Evolutionary conservation across 306 rosid genomes (phyloP), one percentile per base, ranked within the genome.

Genomic region (Vicia sativa): DNA sequence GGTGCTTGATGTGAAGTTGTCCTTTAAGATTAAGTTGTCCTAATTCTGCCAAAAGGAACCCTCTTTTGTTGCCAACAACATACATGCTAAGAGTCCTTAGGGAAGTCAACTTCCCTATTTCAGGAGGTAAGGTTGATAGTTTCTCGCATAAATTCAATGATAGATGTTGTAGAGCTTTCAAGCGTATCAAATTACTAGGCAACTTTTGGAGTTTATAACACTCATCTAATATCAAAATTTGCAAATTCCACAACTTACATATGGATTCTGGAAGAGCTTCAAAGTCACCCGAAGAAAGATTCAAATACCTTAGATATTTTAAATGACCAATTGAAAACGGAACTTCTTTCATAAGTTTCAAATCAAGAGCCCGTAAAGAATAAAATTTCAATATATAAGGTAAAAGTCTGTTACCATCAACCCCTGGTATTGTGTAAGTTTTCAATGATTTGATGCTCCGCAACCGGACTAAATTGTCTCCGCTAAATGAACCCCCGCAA

Each of bases 21-120:
- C 74, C 82, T 72, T 67, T 62, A 12, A 78, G 71, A 0, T 60
- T 72, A 15, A 72, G 37, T 0, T 5, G 7, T 29, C 74, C 60
- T 6, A 78, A 29, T 60, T 79, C 76, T 69, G 11, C 26, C 52
- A 73, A 56, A 7, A 6, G 25, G 38, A 52, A 74, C 45, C 83
- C 83, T 21, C 2, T 54, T 28, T 26, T 3, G 2, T 34, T 13
- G 3, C 83, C 70, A 38, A 79, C 73, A 19, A 69, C 0, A 4
- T 53, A 74, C 1, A 1, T 13, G 34, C 7, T 28, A 34, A 79
- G 69, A n/a, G 23, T 74, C 41, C 9, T 68, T 0, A 79, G 16
- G 21, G 21, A 63, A 46, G 31, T 58, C 50, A 77, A 19, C 29
- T 29, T 25, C 31, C 74, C 70, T 4, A 71, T 55, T 0, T 14